Percentiles rank a stretch among this genome's conserved stretches.
These are phyloP conservation scores for Suillus americanus DNA, from an alignment of 768 basidiomycete genomes.

Conservation along the genomic window DNA sequence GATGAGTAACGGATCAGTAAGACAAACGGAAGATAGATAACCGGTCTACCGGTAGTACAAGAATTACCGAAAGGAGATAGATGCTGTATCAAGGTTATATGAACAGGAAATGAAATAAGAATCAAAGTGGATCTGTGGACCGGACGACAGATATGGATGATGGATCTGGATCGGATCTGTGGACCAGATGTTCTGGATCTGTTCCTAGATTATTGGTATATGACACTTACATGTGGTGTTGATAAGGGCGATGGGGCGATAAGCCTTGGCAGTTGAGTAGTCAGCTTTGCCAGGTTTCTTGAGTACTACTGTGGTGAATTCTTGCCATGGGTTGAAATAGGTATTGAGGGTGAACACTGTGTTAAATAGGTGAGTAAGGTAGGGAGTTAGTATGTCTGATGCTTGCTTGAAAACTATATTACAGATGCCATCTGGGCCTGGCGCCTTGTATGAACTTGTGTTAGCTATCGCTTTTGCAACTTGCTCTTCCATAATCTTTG, in stretches of 20 bases:
- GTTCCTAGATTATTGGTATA: too few species aligned
- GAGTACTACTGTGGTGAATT: neutral
- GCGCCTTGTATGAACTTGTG: constrained; percentile 19
- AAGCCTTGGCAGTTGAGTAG: constrained; percentile 35
- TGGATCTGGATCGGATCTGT: too few species aligned
- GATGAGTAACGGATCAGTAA: too few species aligned
- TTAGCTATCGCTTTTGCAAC: neutral
- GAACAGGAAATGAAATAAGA: too few species aligned
- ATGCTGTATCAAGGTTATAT: too few species aligned
- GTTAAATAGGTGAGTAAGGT: neutral
- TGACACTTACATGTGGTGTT: constrained; percentile 32
- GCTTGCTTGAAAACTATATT: constrained; percentile 20
- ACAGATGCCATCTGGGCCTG: constrained; percentile 27
- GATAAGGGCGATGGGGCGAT: constrained; percentile 38
- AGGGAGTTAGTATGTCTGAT: rapidly evolving
- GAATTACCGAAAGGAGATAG: too few species aligned
- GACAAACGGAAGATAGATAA: too few species aligned
- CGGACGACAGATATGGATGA: too few species aligned
- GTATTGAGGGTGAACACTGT: neutral
- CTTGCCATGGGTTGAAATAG: neutral
- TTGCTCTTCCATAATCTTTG: constrained; percentile 10
- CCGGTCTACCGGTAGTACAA: too few species aligned
- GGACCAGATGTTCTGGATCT: too few species aligned
- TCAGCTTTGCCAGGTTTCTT: constrained; percentile 35
- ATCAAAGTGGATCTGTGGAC: too few species aligned